Percentiles rank a stretch among this genome's conserved stretches.
Evolutionary conservation across 768 basidiomycete genomes (phyloP).

Genomic region (Boletus barrowsii): DNA sequence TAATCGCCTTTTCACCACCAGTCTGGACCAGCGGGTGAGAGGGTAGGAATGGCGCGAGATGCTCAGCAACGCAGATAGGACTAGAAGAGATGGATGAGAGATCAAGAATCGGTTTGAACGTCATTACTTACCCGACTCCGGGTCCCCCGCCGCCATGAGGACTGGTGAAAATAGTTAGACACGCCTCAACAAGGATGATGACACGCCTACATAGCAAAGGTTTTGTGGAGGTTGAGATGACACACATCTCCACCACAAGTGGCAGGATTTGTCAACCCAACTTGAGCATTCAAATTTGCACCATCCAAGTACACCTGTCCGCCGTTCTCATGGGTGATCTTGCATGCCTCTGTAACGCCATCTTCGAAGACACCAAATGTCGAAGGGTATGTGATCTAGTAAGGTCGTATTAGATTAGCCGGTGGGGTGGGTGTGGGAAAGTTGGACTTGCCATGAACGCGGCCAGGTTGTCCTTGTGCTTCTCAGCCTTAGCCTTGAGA

Average conservation of each 20-base stretch:
- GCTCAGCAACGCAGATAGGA: conserved; percentile 92
- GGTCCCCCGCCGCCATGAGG: conserved; percentile 98
- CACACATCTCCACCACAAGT: conserved; percentile 98
- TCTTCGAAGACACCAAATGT: conserved; percentile 98
- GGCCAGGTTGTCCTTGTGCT: conserved; percentile 88
- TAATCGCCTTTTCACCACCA: conserved; percentile 69
- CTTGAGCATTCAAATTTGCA: conserved; percentile 92
- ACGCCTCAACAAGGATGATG: neutral
- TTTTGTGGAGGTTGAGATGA: conserved; percentile 98
- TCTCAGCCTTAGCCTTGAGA: conserved; percentile 80
- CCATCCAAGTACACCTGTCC: conserved; percentile 97
- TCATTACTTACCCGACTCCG: conserved; percentile 73
- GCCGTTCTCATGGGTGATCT: conserved; percentile 90
- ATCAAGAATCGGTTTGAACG: neutral
- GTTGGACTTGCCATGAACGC: conserved; percentile 79
- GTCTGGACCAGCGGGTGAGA: conserved; percentile 73
- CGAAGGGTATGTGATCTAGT: conserved; percentile 91
- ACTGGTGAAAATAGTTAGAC: conserved; percentile 37
- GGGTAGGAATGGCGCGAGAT: conserved; percentile 93
- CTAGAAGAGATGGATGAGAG: conserved; percentile 32
- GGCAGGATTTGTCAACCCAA: conserved; percentile 89
- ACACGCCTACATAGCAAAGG: conserved; percentile 80
- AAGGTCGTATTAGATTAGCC: conserved; percentile 3
- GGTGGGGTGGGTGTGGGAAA: conserved; percentile 5
- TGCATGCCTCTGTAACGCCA: conserved; percentile 84